Evolutionary conservation across 2,329 filamentous ascomycete genomes (phyloP), one percentile per base, ranked within the genome.

Genomic region (Fusarium pseudograminearum): DNA sequence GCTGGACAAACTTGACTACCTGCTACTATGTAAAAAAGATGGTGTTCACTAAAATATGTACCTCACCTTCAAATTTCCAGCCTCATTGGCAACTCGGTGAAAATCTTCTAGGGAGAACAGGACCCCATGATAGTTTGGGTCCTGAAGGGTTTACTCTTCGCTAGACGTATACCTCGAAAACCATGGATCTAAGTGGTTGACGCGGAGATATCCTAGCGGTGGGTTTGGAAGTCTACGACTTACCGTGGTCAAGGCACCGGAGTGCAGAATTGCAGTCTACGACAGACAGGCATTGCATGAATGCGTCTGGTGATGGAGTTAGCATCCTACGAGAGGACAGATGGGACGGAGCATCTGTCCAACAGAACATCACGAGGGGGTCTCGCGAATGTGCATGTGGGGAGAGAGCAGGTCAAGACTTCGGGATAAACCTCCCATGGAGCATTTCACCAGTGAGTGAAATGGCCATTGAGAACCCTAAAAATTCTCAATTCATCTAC

Each of bases 131-230:
- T 80, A 84, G 79, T 77, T 70, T 67, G 74, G 74, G 78, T 80
- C 76, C 77, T 78, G 77, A 80, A 80, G 74, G 78, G 77, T 82
- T 96, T 86, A 76, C 81, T 97, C 86, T 97, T 86, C 92, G 93
- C 93, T 88, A 94, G 87, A 89, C 89, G 92, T 97, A 90, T 97
- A 97, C 91, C 93, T 93, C 89, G 89, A 89, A 86, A 91, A 89
- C 90, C 92, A 93, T 91, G 77, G 84, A 81, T 75, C 76, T 82
- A 74, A 76, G 83, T 85, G 91, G 89, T 90, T 88, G 86, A 90
- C 89, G 90, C 90, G 93, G 92, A 91, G 93, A 97, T 97, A 93
- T 88, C 83, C 87, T 91, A 90, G 93, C 93, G 92, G 83, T 79
- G 31, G 61, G 36, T 65, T 56, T 57, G 44, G 9, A 52, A 64